Percentiles rank a stretch among this genome's conserved stretches.
phyloP scores from a whole-genome alignment of 2,329 filamentous ascomycete genomes.

The Harringtonia aguacate region DNA sequence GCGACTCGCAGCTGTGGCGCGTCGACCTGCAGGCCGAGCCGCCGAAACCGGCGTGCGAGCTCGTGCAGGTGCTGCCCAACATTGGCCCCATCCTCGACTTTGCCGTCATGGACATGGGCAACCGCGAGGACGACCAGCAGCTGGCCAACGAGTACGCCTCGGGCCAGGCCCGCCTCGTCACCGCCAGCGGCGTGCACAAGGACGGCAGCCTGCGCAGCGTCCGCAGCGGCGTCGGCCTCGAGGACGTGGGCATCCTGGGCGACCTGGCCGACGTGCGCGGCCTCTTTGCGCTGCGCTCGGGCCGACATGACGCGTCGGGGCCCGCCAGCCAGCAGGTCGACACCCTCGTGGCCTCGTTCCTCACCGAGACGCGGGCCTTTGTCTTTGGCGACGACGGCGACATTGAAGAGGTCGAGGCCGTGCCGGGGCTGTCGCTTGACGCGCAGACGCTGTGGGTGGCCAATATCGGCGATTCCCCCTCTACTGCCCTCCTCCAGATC shows the following conservation, averaged over 20 bases:
- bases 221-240: slow-evolving; percentile 83
- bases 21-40: slow-evolving; percentile 40
- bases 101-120: slow-evolving; percentile 91
- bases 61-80: slow-evolving; percentile 65
- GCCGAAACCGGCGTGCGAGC: slow-evolving; percentile 37
- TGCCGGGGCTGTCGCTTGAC: slow-evolving; percentile 58
- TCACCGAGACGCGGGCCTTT: slow-evolving; percentile 77
- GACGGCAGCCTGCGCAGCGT: slow-evolving; percentile 86
- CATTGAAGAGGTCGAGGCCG: slow-evolving; percentile 77
- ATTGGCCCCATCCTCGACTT: slow-evolving; percentile 90
- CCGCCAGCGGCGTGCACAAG: slow-evolving; percentile 80
- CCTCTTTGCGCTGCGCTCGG: slow-evolving; percentile 56
- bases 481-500: slow-evolving; percentile 73
- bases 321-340: slow-evolving; percentile 34
- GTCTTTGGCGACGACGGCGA: slow-evolving; percentile 62
- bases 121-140: slow-evolving; percentile 64
- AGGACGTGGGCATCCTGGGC: slow-evolving; percentile 73
- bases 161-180: slow-evolving; percentile 86
- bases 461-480: slow-evolving; percentile 47
- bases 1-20: slow-evolving; percentile 75
- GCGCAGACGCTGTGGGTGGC: slow-evolving; percentile 61
- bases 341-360: slow-evolving; percentile 67
- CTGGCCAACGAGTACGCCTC: slow-evolving; percentile 83
- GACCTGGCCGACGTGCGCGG: slow-evolving; percentile 66
- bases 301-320: too few species aligned